Evolutionary conservation across 805 yeast genomes (phyloP).

Genomic region (Debaryomyces prosopidis): DNA sequence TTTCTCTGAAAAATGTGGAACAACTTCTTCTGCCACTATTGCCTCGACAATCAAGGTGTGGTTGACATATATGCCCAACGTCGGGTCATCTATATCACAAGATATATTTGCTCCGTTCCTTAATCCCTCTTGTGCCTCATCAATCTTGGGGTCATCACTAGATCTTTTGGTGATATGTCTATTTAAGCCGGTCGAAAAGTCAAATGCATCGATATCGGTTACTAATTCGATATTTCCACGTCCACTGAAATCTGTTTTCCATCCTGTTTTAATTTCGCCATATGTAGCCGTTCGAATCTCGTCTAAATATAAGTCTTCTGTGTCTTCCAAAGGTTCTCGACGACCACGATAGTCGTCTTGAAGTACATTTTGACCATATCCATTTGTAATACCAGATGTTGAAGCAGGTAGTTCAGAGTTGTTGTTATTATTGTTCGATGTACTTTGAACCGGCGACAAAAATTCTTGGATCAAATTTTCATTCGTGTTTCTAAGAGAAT

Average conservation of each 20-base stretch:
- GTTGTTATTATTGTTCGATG: background rate
- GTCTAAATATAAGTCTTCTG: slow-evolving; percentile 53
- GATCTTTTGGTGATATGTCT: slow-evolving; percentile 47
- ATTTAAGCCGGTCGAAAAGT: slow-evolving; percentile 54
- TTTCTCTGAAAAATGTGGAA: slow-evolving; percentile 37
- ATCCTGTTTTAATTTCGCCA: slow-evolving; percentile 86
- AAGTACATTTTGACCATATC: background rate
- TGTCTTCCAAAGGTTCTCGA: background rate
- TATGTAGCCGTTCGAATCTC: slow-evolving; percentile 71
- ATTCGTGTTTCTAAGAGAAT: background rate
- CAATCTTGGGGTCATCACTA: slow-evolving; percentile 31
- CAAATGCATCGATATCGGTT: slow-evolving; percentile 64
- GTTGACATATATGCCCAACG: slow-evolving; percentile 70
- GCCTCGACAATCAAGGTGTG: slow-evolving; percentile 83
- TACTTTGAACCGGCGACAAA: background rate
- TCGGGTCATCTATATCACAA: slow-evolving; percentile 82
- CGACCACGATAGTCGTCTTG: background rate
- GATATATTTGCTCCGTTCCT: slow-evolving; percentile 54
- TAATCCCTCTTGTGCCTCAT: slow-evolving; percentile 27
- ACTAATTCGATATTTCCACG: slow-evolving; percentile 79
- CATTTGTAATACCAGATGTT: background rate
- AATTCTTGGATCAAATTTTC: slow-evolving; percentile 1
- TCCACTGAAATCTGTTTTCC: slow-evolving; percentile 89
- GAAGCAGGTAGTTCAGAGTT: background rate
- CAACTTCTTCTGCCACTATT: slow-evolving; percentile 88